Evolutionary conservation across 1,284 basidiomycete species (phyloP).

Genomic region (Dichomitus squalens): DNA sequence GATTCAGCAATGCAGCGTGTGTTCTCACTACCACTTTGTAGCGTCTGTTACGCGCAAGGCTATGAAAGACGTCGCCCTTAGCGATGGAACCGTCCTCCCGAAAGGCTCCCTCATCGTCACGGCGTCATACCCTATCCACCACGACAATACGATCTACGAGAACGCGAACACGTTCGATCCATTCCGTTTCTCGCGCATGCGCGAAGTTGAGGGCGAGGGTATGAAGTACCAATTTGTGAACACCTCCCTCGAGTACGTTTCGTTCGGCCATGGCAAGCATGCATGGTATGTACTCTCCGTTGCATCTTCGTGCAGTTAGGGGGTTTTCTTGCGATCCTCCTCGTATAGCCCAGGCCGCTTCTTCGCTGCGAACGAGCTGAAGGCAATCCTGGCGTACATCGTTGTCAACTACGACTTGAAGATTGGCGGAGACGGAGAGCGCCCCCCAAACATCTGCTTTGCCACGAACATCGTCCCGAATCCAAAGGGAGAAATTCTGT

Average conservation of each 20-base stretch:
- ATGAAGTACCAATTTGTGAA: conserved; percentile 28
- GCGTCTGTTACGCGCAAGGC: conserved; percentile 39
- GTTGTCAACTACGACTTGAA: conserved; percentile 50
- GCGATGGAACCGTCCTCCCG: conserved; percentile 45
- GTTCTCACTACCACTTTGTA: conserved; percentile 10
- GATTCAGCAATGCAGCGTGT: not conserved
- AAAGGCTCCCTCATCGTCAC: conserved; percentile 27
- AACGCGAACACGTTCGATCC: conserved; percentile 11
- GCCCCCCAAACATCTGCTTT: conserved; percentile 23
- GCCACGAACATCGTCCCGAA: conserved; percentile 4
- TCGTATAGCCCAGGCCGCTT: conserved; percentile 44
- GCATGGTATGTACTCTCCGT: not conserved
- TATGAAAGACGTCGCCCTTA: conserved; percentile 41
- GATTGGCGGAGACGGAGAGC: conserved; percentile 33
- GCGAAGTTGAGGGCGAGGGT: conserved; percentile 18
- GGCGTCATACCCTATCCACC: conserved; percentile 10
- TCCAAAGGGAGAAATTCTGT: conserved; percentile 9
- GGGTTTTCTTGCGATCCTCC: no score
- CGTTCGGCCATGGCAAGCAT: conserved; percentile 28
- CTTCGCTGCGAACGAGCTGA: conserved; percentile 49
- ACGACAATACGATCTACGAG: conserved; percentile 19
- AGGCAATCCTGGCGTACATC: conserved; percentile 46
- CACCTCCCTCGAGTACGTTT: conserved; percentile 25
- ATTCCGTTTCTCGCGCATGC: conserved; percentile 15
- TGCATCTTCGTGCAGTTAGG: no score